Evolutionary conservation across 2,329 filamentous ascomycete species (phyloP).

Genomic region (Thermomyces lanuginosus): DNA sequence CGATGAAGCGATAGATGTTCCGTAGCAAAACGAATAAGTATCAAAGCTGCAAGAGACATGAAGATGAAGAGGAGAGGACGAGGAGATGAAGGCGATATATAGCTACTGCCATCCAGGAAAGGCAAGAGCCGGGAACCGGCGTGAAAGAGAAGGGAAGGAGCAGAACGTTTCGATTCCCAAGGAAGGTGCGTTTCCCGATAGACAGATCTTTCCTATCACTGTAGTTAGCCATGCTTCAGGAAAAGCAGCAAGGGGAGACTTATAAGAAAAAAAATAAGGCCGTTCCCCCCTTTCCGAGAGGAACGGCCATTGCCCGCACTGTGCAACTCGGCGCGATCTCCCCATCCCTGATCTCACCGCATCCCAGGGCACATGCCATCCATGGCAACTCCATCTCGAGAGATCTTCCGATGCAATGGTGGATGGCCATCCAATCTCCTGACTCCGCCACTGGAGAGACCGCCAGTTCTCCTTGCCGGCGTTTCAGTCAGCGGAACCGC

Average conservation of each 20-base stretch:
- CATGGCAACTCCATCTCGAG: too few relatives aligned
- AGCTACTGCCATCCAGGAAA: too few relatives aligned
- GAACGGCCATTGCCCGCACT: slow-evolving; percentile 13
- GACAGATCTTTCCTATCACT: too few relatives aligned
- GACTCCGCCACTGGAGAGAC: neutral
- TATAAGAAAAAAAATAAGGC: slow-evolving; percentile 24
- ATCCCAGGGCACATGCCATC: neutral
- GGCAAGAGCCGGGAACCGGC: too few relatives aligned
- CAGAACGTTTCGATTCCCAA: too few relatives aligned
- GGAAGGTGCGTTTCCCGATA: too few relatives aligned
- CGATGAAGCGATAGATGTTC: too few relatives aligned
- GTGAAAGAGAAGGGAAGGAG: too few relatives aligned
- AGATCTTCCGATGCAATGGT: neutral
- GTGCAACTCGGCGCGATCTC: slow-evolving; percentile 4
- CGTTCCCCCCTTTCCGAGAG: slow-evolving; percentile 12
- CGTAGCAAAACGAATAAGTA: too few relatives aligned
- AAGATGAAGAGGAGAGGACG: too few relatives aligned
- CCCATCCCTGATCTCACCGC: neutral
- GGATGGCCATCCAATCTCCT: neutral
- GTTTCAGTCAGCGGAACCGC: slow-evolving; percentile 1
- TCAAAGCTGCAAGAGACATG: too few relatives aligned
- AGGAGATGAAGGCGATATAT: too few relatives aligned
- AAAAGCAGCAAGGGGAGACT: slow-evolving; percentile 11
- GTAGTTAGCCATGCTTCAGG: slow-evolving; percentile 17
- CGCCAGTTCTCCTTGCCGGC: neutral